These are phyloP conservation scores for Oldenlandia corymbosa DNA, from an alignment of 257 asterid species.

Conservation along the genomic window DNA sequence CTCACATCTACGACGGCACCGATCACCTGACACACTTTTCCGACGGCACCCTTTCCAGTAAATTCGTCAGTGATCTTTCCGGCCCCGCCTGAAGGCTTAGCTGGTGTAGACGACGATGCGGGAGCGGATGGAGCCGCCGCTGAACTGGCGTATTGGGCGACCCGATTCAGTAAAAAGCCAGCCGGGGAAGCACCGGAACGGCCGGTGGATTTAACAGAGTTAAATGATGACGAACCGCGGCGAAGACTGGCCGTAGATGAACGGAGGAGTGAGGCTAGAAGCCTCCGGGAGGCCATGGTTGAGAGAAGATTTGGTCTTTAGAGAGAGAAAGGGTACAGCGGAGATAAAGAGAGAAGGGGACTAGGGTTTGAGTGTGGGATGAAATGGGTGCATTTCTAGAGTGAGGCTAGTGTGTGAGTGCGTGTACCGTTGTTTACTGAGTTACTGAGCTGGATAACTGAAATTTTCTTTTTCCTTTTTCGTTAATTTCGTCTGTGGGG, in stretches of 20 bases:
- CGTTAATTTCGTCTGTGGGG: not conserved
- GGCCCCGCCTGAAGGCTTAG: conserved; percentile 29
- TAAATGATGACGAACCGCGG: conserved; percentile 21
- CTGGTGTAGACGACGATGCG: conserved; percentile 29
- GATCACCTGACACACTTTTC: conserved; percentile 80
- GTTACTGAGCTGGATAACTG: not conserved
- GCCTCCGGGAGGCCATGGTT: conserved; percentile 85
- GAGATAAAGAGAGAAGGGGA: conserved; percentile 13
- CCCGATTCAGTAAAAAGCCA: conserved; percentile 66
- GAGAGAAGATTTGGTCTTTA: conserved; percentile 17
- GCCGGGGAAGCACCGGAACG: conserved; percentile 40
- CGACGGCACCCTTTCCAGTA: conserved; percentile 70
- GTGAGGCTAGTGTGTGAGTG: conserved; percentile 1
- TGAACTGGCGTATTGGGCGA: conserved; percentile 55
- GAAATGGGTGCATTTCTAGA: not conserved
- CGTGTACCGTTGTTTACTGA: not conserved
- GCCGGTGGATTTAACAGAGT: conserved; percentile 8
- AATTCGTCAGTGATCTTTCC: conserved; percentile 81
- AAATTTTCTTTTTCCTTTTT: not conserved
- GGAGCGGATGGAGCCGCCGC: conserved; percentile 32
- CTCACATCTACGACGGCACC: conserved; percentile 96
- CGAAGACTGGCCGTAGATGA: conserved; percentile 42
- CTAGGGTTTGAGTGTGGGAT: conserved; percentile 17
- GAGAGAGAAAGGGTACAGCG: conserved; percentile 7
- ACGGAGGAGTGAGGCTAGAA: conserved; percentile 65